These are phyloP conservation scores for Aspergillus ibericus DNA, from an alignment of 2,329 filamentous ascomycete genomes.

Conservation along the genomic window DNA sequence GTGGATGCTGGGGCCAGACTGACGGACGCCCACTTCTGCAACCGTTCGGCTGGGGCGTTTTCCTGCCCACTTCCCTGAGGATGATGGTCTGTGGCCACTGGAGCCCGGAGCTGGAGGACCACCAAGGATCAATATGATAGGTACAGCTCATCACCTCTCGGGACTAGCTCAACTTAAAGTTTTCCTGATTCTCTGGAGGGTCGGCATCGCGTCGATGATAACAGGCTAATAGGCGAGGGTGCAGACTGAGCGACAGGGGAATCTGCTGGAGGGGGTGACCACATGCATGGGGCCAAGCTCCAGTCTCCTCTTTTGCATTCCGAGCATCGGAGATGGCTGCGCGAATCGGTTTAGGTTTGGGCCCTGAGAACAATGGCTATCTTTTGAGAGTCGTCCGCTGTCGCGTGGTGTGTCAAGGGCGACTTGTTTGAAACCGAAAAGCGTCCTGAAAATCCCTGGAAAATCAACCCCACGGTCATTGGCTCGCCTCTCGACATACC, in stretches of 20 bases:
- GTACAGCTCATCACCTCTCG: slow-evolving; percentile 17
- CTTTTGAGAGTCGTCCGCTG: not conserved
- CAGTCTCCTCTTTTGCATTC: not conserved
- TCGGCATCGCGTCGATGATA: slow-evolving; percentile 9
- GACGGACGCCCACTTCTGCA: slow-evolving; percentile 16
- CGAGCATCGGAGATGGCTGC: not conserved
- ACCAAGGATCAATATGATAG: slow-evolving; percentile 14
- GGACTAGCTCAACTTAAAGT: slow-evolving; percentile 18
- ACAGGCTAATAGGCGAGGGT: not conserved
- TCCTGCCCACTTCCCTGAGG: not conserved
- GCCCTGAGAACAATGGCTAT: slow-evolving; percentile 5
- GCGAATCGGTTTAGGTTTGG: not conserved
- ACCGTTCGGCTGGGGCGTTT: slow-evolving; percentile 16
- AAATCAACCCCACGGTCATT: not conserved
- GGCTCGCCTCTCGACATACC: slow-evolving; percentile 11
- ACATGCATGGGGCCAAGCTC: too few species aligned
- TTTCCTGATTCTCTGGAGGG: slow-evolving; percentile 3
- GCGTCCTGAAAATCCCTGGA: not conserved
- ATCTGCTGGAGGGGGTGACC: slow-evolving; percentile 1
- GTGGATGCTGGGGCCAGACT: slow-evolving; percentile 3
- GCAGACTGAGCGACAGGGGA: slow-evolving; percentile 17
- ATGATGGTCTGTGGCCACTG: slow-evolving; percentile 2
- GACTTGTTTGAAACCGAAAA: not conserved
- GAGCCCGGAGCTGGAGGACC: slow-evolving; percentile 1
- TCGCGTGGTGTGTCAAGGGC: slow-evolving; percentile 6